Evolutionary conservation across 2,329 filamentous ascomycete species (phyloP).

Genomic region (Periconia digitata): DNA sequence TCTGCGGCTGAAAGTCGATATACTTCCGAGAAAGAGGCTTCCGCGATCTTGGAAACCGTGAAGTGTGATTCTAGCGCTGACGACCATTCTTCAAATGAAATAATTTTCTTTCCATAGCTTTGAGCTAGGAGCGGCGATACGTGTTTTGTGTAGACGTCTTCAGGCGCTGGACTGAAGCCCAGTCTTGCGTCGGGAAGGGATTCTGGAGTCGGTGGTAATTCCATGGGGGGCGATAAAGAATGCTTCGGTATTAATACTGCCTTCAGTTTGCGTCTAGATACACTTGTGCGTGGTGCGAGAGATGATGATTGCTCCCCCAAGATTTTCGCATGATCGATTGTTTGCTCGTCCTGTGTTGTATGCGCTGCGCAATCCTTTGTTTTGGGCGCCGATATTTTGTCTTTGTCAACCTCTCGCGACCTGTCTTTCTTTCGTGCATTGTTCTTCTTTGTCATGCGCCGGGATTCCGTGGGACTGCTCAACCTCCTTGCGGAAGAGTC

Average conservation of each 20-base stretch:
- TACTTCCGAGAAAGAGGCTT: conserved; percentile 68
- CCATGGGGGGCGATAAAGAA: conserved; percentile 11
- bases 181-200: conserved; percentile 3
- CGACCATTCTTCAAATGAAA: conserved; percentile 47
- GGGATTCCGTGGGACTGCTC: no score
- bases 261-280: conserved; percentile 11
- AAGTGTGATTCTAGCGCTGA: conserved; percentile 47
- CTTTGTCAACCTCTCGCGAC: conserved; percentile 9
- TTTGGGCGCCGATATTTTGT: conserved; percentile 1
- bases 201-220: conserved; percentile 10
- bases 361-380: conserved; percentile 11
- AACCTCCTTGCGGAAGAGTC: no score
- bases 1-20: conserved; percentile 55
- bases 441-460: background rate
- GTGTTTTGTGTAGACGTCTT: conserved; percentile 29
- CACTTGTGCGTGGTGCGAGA: conserved; percentile 8
- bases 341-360: conserved; percentile 3
- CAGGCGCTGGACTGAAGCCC: conserved; percentile 20
- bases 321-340: background rate
- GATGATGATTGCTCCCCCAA: background rate
- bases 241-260: conserved; percentile 12
- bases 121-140: conserved; percentile 30
- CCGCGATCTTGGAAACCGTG: conserved; percentile 62
- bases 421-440: conserved; percentile 1
- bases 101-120: conserved; percentile 27